These are phyloP conservation scores for Kodamaea fukazawae DNA, from an alignment of 805 yeast species.

Conservation along the genomic window DNA sequence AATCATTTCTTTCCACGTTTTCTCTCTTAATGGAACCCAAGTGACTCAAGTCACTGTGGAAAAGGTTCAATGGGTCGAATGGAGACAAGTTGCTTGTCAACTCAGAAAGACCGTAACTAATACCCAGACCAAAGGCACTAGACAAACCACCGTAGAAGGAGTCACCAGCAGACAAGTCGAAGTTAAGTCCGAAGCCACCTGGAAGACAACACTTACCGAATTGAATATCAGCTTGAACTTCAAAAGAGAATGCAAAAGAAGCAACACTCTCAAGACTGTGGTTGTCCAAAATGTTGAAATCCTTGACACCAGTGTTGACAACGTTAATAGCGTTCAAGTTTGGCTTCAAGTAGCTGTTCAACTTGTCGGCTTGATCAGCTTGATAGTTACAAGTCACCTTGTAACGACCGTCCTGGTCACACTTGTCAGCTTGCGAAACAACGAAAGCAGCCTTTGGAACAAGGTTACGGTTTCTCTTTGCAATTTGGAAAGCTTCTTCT, in stretches of 20 bases:
- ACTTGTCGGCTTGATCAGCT: slow-evolving; percentile 19
- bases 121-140: slow-evolving; percentile 11
- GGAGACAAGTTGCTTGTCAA: not conserved
- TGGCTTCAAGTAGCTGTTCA: slow-evolving; percentile 14
- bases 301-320: slow-evolving; percentile 22
- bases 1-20: slow-evolving; percentile 1
- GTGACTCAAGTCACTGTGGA: slow-evolving; percentile 6
- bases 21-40: slow-evolving; percentile 12
- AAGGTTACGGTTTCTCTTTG: slow-evolving; percentile 9
- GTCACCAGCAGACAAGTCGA: slow-evolving; percentile 13
- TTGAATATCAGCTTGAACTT: slow-evolving; percentile 18
- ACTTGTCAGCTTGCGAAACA: slow-evolving; percentile 21
- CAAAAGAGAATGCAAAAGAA: slow-evolving; percentile 17
- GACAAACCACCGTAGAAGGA: slow-evolving; percentile 5
- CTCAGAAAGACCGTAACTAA: slow-evolving; percentile 4
- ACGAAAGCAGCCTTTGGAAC: slow-evolving; percentile 25
- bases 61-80: slow-evolving; percentile 8
- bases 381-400: slow-evolving; percentile 23
- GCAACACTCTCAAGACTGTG: slow-evolving; percentile 5
- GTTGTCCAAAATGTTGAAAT: slow-evolving; percentile 12
- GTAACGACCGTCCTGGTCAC: slow-evolving; percentile 16
- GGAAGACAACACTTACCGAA: slow-evolving; percentile 25
- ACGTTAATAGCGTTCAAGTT: slow-evolving; percentile 17
- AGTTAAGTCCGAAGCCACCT: slow-evolving; percentile 18
- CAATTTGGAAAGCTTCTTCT: slow-evolving; percentile 9